Evolutionary conservation across 768 basidiomycete species (phyloP), one percentile per base, ranked within the genome.

Genomic region (Termitomyces sp.): DNA sequence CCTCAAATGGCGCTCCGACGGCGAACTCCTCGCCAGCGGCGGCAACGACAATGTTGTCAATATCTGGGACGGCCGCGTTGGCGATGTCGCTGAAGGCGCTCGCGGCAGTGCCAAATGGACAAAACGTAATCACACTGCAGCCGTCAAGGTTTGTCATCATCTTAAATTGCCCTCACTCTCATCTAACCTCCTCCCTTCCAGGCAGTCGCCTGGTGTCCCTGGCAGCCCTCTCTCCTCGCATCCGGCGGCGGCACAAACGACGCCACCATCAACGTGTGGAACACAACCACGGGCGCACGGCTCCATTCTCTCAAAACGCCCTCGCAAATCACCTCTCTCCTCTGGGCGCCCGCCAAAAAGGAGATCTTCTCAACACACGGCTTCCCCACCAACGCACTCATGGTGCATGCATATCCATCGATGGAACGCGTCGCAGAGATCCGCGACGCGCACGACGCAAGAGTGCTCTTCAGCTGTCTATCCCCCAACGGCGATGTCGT

Each of bases 11-110:
- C 78, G 94, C 47, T 68, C 77, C 2, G 95, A 95, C 63, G 93
- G 94, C 0, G 88, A 94, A 70, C 76, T 96, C 20, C 79, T 99
- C 24, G 96, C 96, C 0, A 94, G 92, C 63, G 96, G 96, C 2
- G 96, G 94, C 0, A 97, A 98, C 67, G 97, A 98, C 71, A 98
- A 98, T 62, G 94, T 97, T 20, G 94, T 98, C 54, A 96, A 97
- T 66, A 88, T 97, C 51, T 99, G 96, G 96, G 96, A 99, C 64
- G 91, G 88, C 6, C 80, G 91, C 55, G 76, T 90, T 0, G 83
- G 84, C 0, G 82, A 84, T 60, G 80, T 80, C 1, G 76, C 70
- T 4, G 75, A 77, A 59, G 78, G 78, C 13, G 73, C 81, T 3
- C 70, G 81, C 18, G 85, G 81, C 3, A 80, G 72, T 68, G 85